Evolutionary conservation across 192 early-diverging fungal genomes (phyloP), one percentile per base, ranked within the genome.

Genomic region (Entrophospora sp.): DNA sequence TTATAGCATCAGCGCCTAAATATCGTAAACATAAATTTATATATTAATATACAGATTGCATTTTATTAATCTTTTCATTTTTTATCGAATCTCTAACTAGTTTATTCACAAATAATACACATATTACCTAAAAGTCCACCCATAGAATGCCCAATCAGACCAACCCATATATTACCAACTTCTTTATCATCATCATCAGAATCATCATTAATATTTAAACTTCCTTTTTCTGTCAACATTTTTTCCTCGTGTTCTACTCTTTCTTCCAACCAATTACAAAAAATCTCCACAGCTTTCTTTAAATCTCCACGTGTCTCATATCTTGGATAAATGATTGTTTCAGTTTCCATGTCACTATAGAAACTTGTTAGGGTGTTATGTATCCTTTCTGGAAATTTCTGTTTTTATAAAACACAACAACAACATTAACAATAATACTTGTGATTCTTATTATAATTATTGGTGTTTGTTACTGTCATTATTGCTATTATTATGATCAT

Each of bases 101-200:
- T 16, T 12, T 44, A 0, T n/a, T 36, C 30, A 5, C 20, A 30
- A 22, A 14, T n/a, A 35, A 7, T 36, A 27, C 8, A 25, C 14
- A n/a, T 16, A 60, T 67, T 82, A 84, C 83, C 78, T 14, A 83
- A 76, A 60, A 85, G 71, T 14, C 83, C 83, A 53, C 83, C 83
- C 80, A 85, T 83, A 5, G 81, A 83, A 66, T 84, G 74, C 2
- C 79, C 74, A 24, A 71, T 14, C 37, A 73, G 67, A 48, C 69
- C 66, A 0, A 73, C 64, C 45, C 52, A 69, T 63, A 73, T 69
- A 10, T 64, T 65, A 14, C 65, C 58, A 65, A 65, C 57, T 28
- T 10, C 27, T 1, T 52, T 59, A 1, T 35, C 12, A 2, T 27
- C 59, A 1, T 46, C 30, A 34, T 34, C 49, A 10, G 37, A 25